Conservation (phyloP, 2,329 filamentous ascomycete species). For the Diaporthe citrichinensis region DNA sequence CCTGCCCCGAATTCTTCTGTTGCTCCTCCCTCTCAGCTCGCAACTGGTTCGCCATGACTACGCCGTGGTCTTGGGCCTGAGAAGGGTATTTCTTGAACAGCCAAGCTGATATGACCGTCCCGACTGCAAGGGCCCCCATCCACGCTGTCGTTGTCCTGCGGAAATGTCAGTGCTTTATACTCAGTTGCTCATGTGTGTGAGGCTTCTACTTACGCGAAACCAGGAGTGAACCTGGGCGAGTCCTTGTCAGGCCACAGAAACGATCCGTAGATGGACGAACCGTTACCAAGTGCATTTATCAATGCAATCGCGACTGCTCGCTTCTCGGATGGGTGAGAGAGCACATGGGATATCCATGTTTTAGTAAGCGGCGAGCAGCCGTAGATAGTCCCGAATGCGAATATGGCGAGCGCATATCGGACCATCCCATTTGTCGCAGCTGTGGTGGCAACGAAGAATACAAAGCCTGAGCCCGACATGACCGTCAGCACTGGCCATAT, state of each 20-base stretch:
- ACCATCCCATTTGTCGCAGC: not conserved
- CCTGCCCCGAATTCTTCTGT: not conserved
- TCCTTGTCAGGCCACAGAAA: slow-evolving; percentile 19
- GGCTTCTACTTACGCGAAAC: not conserved
- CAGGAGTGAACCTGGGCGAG: slow-evolving; percentile 1
- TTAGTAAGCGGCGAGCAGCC: slow-evolving; percentile 9
- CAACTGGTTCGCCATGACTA: not conserved
- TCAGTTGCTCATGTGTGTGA: accelerated
- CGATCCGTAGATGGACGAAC: slow-evolving; percentile 4
- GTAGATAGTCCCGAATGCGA: not conserved
- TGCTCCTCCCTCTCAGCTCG: slow-evolving; percentile 3
- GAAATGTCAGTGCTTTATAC: not conserved
- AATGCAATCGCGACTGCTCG: not conserved
- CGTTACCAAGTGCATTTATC: slow-evolving; percentile 10
- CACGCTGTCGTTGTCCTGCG: slow-evolving; percentile 1
- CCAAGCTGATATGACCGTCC: not conserved
- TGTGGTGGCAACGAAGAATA: slow-evolving; percentile 14
- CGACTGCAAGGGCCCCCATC: not conserved
- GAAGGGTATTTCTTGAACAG: slow-evolving; percentile 10
- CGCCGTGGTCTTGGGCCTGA: not conserved
- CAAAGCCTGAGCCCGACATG: slow-evolving; percentile 5
- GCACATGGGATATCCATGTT: slow-evolving; percentile 14
- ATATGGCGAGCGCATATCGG: not conserved
- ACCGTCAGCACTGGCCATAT: slow-evolving; percentile 12
- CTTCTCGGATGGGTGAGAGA: not conserved